A percentile compares a stretch with the other conserved stretches of the same genome.
Conservation (phyloP, 495 filamentous ascomycete species). For the Hyaloscypha hepaticicola region DNA sequence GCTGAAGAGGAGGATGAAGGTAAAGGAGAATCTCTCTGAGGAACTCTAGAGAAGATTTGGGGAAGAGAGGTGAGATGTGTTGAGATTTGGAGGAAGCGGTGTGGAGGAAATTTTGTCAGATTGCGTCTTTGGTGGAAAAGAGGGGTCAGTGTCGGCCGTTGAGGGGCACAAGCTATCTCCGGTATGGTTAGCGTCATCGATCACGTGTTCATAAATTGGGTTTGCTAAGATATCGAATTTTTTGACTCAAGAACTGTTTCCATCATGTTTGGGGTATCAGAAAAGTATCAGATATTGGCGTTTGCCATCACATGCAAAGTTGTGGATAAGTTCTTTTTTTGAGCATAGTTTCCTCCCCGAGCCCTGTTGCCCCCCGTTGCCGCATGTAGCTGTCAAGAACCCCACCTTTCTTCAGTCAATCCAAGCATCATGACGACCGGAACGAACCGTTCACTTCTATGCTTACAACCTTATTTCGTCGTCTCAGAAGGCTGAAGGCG, state of each 20-base stretch:
- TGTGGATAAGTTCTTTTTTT: no score
- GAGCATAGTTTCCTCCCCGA: no score
- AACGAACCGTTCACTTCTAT: no score
- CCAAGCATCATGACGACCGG: background rate
- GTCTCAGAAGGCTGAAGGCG: background rate
- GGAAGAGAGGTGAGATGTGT: conserved; percentile 6
- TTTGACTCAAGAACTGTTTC: background rate
- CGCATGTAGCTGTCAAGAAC: background rate
- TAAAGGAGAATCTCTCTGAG: background rate
- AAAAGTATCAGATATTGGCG: background rate
- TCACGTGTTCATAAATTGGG: background rate
- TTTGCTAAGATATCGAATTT: background rate
- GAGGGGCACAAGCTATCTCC: background rate
- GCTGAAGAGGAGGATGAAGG: background rate
- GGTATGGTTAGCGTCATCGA: background rate
- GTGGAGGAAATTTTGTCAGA: background rate
- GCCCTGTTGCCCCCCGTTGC: no score
- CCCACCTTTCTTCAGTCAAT: background rate
- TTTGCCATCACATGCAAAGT: background rate
- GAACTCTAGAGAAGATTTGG: background rate
- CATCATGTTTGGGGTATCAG: background rate
- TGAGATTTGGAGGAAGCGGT: conserved; percentile 5
- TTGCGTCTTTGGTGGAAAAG: background rate
- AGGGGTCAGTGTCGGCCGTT: background rate
- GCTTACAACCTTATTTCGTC: background rate